phyloP scores from a whole-genome alignment of 2,329 filamentous ascomycete genomes.

The Colletotrichum cereale region DNA sequence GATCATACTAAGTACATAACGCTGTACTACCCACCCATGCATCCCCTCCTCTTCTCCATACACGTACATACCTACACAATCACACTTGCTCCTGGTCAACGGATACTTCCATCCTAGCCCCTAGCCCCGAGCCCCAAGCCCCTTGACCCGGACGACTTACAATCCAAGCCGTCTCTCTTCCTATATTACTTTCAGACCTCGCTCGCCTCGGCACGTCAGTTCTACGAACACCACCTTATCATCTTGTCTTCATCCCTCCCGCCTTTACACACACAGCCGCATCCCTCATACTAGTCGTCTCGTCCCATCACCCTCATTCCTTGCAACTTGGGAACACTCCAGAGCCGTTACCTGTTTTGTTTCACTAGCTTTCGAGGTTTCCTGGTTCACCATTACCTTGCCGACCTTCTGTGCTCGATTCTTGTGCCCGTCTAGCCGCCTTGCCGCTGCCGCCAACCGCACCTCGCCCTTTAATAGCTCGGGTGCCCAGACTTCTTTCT shows the following conservation, averaged over 20 bases:
- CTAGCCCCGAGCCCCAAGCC: neutral
- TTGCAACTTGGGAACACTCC: slow-evolving; percentile 12
- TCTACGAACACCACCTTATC: slow-evolving; percentile 3
- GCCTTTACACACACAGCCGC: slow-evolving; percentile 1
- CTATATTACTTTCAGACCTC: slow-evolving; percentile 25
- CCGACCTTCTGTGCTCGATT: slow-evolving; percentile 18
- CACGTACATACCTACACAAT: neutral
- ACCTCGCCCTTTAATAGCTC: slow-evolving; percentile 27
- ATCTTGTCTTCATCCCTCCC: slow-evolving; percentile 12
- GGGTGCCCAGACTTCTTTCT: slow-evolving; percentile 26
- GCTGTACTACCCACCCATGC: neutral
- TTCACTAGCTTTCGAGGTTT: slow-evolving; percentile 36
- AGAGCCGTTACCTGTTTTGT: slow-evolving; percentile 39
- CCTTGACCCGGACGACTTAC: slow-evolving; percentile 9
- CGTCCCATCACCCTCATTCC: slow-evolving; percentile 32
- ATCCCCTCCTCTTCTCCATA: neutral
- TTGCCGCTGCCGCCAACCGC: slow-evolving; percentile 5
- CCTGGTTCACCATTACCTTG: slow-evolving; percentile 17
- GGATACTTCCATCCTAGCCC: slow-evolving; percentile 5
- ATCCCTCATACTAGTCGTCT: slow-evolving; percentile 10
- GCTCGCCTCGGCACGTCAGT: slow-evolving; percentile 37
- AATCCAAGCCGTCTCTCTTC: neutral
- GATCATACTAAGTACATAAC: slow-evolving; percentile 21
- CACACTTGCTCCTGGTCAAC: neutral
- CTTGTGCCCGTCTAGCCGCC: slow-evolving; percentile 10